Evolutionary conservation across 192 early-diverging fungal species (phyloP).

Genomic region (Spinellus fusiger): DNA sequence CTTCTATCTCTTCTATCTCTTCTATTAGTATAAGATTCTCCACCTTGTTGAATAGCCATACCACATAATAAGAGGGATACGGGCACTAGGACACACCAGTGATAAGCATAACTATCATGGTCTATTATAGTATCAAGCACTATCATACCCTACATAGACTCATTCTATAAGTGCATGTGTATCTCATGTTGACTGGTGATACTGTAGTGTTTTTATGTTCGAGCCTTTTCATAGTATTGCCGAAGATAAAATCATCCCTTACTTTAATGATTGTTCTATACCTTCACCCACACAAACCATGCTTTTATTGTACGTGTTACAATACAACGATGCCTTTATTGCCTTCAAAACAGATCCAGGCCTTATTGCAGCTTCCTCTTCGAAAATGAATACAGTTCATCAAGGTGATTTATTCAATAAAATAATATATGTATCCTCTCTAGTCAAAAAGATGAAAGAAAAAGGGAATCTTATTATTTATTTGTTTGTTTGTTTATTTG

Average conservation of each 20-base stretch:
- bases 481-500: no score
- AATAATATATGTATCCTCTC: neutral
- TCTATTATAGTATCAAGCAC: no score
- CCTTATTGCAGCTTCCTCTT: constrained; percentile 4
- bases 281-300: constrained; percentile 25
- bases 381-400: neutral
- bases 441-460: neutral
- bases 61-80: no score
- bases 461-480: no score
- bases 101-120: no score
- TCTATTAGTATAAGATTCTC: no score
- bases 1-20: no score
- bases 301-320: constrained; percentile 28
- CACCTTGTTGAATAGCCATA: no score
- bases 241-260: constrained; percentile 14
- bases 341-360: constrained; percentile 12
- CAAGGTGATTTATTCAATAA: neutral
- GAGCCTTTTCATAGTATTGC: constrained; percentile 19
- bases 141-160: no score
- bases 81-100: no score
- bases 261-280: neutral
- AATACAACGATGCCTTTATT: constrained; percentile 24
- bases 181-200: neutral
- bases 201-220: constrained; percentile 8
- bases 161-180: no score